Conservation (phyloP, 2,329 filamentous ascomycete genomes). For the Trichothecium sympodiale region DNA sequence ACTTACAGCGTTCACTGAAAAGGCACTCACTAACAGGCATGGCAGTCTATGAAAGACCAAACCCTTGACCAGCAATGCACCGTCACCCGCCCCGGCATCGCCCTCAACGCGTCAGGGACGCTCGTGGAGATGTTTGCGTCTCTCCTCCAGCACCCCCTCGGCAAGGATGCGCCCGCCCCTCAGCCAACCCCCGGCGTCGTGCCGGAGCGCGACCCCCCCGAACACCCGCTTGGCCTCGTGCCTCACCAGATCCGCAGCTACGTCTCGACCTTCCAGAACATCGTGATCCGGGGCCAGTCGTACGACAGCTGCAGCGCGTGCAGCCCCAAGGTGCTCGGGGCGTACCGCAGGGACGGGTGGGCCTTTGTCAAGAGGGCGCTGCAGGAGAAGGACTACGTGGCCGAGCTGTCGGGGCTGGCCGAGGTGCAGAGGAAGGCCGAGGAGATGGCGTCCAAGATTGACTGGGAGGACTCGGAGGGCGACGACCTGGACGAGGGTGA, state of each 20-base stretch:
- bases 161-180: conserved; percentile 51
- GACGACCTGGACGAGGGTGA: conserved; percentile 38
- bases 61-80: conserved; percentile 98
- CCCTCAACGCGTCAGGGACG: conserved; percentile 81
- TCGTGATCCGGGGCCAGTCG: conserved; percentile 60
- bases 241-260: conserved; percentile 76
- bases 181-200: conserved; percentile 23
- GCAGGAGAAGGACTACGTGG: conserved; percentile 65
- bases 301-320: conserved; percentile 79
- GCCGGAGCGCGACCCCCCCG: conserved; percentile 43
- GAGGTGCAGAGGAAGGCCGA: conserved; percentile 57
- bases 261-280: conserved; percentile 61
- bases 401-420: conserved; percentile 62
- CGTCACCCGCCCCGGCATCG: conserved; percentile 85
- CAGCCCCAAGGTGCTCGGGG: conserved; percentile 55
- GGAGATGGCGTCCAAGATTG: conserved; percentile 38
- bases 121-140: conserved; percentile 85
- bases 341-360: conserved; percentile 61
- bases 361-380: conserved; percentile 65
- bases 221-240: conserved; percentile 56
- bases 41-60: conserved; percentile 80
- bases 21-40: conserved; percentile 2
- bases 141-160: conserved; percentile 73
- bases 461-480: conserved; percentile 51
- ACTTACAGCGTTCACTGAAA: no score